Base-by-base conservation (phyloP, 2,329 filamentous ascomycete species). In the Hypoxylon sp. region DNA sequence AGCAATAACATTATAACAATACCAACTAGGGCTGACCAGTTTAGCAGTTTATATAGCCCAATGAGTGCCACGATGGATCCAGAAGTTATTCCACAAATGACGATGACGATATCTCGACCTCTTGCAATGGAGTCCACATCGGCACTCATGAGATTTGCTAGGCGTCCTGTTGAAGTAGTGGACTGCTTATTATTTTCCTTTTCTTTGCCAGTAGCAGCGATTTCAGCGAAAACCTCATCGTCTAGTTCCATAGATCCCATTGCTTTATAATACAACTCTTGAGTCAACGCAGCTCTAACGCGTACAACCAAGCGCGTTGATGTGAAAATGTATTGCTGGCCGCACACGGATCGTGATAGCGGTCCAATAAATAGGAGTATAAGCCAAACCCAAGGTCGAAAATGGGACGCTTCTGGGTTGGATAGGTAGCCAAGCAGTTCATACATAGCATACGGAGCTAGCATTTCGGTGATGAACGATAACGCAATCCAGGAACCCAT, bases 71-170 rank as follows among this genome's bases (percentile, higher is more conserved):
- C 77, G 13, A 81, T 72, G 6, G 84, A 85, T 14, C 85, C 84
- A 1, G 82, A 76, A 2, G 86, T 82, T 2, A 85, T 79, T 13
- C 85, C 85, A 33, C 83, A 78, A 1, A 77, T 61, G 11, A 85
- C 79, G 53, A 85, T 79, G 46, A 88, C 78, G 8, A 87, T 77
- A 69, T 89, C 87, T 40, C 86, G 82, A 7, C 85, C 82, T 27
- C 78, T 82, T 64, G 81, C 85, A 33, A 89, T 82, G 30, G 86
- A 85, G 61, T 89, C 86, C 8, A 89, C 81, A 70, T 89, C 87
- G 30, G 85, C 85, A 7, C 86, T 85, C 85, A 89, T 88, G 59
- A 89, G 80, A 62, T 87, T 89, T 13, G 85, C 85, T 50, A 88
- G 76, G 14, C 84, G 81, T 14, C 86, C 85, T 6, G 85, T 82